A percentile compares a stretch with the other conserved stretches of the same genome.
phyloP scores from a whole-genome alignment of 495 filamentous ascomycete species.

The Penicillium canariense region DNA sequence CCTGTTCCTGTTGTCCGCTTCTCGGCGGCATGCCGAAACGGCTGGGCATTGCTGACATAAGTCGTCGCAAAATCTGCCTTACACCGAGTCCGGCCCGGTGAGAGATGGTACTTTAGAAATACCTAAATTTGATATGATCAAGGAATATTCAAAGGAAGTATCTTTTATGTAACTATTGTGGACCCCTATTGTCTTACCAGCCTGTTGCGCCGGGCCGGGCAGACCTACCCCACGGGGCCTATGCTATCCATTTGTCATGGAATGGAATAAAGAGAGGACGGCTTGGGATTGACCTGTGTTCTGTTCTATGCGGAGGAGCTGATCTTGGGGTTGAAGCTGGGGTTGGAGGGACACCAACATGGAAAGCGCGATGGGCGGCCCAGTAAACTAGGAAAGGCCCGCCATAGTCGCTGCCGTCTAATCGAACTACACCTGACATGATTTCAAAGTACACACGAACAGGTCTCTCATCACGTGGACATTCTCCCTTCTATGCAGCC shows the following conservation, averaged over 20 bases:
- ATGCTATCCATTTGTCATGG: not conserved
- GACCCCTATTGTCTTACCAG: not conserved
- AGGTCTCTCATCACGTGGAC: not conserved
- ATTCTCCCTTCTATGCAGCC: not conserved
- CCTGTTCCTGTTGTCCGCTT: not conserved
- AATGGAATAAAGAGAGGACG: not conserved
- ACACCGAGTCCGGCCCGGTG: conserved; percentile 2
- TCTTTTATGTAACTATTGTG: not conserved
- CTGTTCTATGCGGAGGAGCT: not conserved
- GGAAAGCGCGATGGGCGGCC: not conserved
- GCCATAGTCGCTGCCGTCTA: not conserved
- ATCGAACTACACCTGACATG: not conserved
- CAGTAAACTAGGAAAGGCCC: not conserved
- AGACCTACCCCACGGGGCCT: not conserved
- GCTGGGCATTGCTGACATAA: not conserved
- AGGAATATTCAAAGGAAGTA: not conserved
- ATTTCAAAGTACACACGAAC: not conserved
- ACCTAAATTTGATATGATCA: not conserved
- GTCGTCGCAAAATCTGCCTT: not conserved
- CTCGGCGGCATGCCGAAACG: conserved; percentile 2
- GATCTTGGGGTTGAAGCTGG: not conserved
- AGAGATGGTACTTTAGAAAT: not conserved
- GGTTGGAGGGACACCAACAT: not conserved
- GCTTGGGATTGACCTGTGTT: not conserved
- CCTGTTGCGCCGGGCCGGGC: conserved; percentile 1